These are phyloP conservation scores for Clonostachys rosea DNA, from an alignment of 2,329 filamentous ascomycete species.

Conservation along the genomic window DNA sequence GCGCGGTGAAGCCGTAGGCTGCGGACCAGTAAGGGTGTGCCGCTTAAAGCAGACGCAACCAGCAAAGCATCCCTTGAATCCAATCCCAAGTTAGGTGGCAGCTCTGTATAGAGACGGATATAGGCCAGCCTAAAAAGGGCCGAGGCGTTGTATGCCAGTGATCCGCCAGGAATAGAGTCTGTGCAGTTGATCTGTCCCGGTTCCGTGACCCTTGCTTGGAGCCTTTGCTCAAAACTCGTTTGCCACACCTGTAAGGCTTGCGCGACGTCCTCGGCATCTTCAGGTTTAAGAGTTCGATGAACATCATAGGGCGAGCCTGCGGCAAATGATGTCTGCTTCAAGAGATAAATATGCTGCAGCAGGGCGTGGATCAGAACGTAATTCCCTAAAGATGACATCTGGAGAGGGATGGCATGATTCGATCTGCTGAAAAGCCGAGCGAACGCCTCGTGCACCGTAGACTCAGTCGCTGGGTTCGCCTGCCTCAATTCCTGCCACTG, in stretches of 20 bases:
- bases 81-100: slow-evolving; percentile 56
- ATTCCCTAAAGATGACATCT: slow-evolving; percentile 58
- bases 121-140: slow-evolving; percentile 56
- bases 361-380: slow-evolving; percentile 70
- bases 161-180: slow-evolving; percentile 50
- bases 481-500: slow-evolving; percentile 56
- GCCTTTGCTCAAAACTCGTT: slow-evolving; percentile 50
- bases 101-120: slow-evolving; percentile 62
- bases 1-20: slow-evolving; percentile 57
- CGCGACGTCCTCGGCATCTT: slow-evolving; percentile 52
- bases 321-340: slow-evolving; percentile 58
- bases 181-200: slow-evolving; percentile 36
- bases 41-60: slow-evolving; percentile 56
- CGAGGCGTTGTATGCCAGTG: slow-evolving; percentile 63
- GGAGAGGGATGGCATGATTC: slow-evolving; percentile 39
- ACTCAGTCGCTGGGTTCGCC: slow-evolving; percentile 42
- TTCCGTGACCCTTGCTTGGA: slow-evolving; percentile 45
- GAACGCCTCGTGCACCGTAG: slow-evolving; percentile 53
- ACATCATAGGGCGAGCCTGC: slow-evolving; percentile 41
- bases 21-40: slow-evolving; percentile 53
- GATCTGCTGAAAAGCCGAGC: slow-evolving; percentile 48
- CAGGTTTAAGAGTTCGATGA: slow-evolving; percentile 43
- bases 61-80: slow-evolving; percentile 59
- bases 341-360: slow-evolving; percentile 66
- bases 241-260: slow-evolving; percentile 55